Base-by-base conservation (phyloP, 495 filamentous ascomycete genomes). In the Podospora pseudopauciseta region DNA sequence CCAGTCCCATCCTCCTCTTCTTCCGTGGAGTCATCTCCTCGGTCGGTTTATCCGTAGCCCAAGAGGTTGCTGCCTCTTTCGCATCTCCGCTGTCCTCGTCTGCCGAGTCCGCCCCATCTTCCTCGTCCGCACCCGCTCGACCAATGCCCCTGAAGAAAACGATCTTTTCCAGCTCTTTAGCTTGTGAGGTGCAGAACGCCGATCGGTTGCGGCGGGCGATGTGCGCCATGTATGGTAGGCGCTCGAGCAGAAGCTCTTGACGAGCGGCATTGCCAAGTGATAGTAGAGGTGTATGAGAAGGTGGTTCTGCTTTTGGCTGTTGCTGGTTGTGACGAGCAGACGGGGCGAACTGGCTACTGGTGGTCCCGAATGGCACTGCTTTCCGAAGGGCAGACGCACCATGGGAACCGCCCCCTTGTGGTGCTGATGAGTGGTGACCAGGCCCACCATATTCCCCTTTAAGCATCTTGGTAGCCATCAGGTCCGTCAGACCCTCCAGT, bases 211-310 rank as follows among this genome's bases (percentile, higher is more conserved):
- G 76, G 18, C 77, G 77, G 1, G 84, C 74, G 32, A 97, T 90
- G 28, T 85, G 84, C 2, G 88, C 83, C 80, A 96, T 85, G 76
- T 96, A 99, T 0, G 95, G 95, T 15, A 99, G 82, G 18, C 91
- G 86, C 67, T 97, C 88, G 16, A 97, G 85, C 1, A 97, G 74
- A 76, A 95, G 81, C 73, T 96, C 94, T 68, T 80, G 79, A 23
- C 90, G 87, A 19, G 90, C 88, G 11, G 88, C 85, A 71, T 80
- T 86, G 15, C 87, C 85, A 23, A 87, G 81, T 4, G 80, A 83
- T 2, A 86, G 76, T 0, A 83, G 70, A 0, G 74, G 53, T 13
- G 74, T 30, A 6, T 72, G 68, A 20, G 73, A 18, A 18, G 69
- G 49, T 6, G 65, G 58, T 20, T 67, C 66, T 61, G 32, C 1